These are phyloP conservation scores for Escovopsis sp. DNA, from an alignment of 2,329 filamentous ascomycete genomes.

Conservation along the genomic window DNA sequence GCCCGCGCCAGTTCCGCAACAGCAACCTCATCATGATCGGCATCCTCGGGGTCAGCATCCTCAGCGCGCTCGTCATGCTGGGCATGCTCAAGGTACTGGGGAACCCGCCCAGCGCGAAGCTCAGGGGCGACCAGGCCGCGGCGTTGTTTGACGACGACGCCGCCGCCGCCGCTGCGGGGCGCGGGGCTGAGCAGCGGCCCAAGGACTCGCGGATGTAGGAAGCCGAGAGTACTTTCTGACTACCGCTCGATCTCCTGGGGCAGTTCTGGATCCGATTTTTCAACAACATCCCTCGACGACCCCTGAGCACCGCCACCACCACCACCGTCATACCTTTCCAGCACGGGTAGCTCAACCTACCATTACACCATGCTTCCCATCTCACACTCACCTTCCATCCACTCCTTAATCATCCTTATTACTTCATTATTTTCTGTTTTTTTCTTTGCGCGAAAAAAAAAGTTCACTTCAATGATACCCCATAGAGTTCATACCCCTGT, in stretches of 20 bases:
- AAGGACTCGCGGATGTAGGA: no score
- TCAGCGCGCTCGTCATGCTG: conserved; percentile 56
- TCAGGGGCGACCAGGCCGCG: conserved; percentile 22
- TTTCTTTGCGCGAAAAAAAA: not conserved
- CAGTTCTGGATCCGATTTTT: conserved; percentile 10
- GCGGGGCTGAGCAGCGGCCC: conserved; percentile 44
- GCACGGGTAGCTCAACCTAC: conserved; percentile 24
- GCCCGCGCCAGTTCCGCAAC: conserved; percentile 58
- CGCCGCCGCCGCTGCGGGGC: conserved; percentile 45
- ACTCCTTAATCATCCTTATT: not conserved
- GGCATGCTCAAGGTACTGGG: conserved; percentile 46
- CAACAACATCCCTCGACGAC: conserved; percentile 13
- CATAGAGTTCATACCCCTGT: conserved; percentile 30
- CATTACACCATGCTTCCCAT: conserved; percentile 6
- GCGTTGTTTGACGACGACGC: conserved; percentile 40
- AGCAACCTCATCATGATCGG: conserved; percentile 84
- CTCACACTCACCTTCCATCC: not conserved
- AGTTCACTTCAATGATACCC: conserved; percentile 24
- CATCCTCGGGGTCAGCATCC: conserved; percentile 65
- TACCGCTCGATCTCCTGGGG: no score
- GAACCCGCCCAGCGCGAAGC: conserved; percentile 35
- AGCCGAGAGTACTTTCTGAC: no score
- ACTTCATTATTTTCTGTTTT: conserved; percentile 11
- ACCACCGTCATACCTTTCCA: conserved; percentile 3
- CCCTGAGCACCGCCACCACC: not conserved